A percentile compares a stretch with the other conserved stretches of the same genome.
These are phyloP conservation scores for Penicillium manginii DNA, from an alignment of 495 filamentous ascomycete species.

Conservation along the genomic window DNA sequence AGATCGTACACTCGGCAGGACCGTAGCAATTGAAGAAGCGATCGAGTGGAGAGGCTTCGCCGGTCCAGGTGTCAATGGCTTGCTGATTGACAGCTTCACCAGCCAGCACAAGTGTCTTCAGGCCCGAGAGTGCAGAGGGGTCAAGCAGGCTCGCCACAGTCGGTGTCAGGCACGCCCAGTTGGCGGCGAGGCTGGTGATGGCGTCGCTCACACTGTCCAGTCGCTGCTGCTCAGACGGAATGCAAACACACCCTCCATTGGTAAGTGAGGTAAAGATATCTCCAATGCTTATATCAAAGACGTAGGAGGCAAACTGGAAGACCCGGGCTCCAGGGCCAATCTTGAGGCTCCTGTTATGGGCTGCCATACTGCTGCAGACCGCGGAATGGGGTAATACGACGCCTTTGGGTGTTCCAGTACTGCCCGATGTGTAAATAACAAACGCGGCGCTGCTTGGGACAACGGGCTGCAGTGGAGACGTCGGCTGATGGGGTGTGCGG, in stretches of 20 bases:
- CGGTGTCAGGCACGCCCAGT: slow-evolving; percentile 24
- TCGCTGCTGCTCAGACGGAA: slow-evolving; percentile 31
- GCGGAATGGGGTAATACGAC: too few species aligned
- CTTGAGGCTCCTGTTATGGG: slow-evolving; percentile 60
- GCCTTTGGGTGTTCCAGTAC: background rate
- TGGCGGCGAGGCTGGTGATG: slow-evolving; percentile 41
- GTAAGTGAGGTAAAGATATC: slow-evolving; percentile 27
- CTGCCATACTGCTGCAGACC: too few species aligned
- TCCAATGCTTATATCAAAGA: slow-evolving; percentile 25
- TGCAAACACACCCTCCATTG: slow-evolving; percentile 30
- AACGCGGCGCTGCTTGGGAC: slow-evolving; percentile 7
- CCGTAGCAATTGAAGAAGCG: slow-evolving; percentile 65
- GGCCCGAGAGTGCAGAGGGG: too few species aligned
- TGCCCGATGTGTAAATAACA: background rate
- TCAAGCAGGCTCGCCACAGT: slow-evolving; percentile 7
- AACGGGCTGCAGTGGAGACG: slow-evolving; percentile 15
- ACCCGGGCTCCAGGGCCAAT: slow-evolving; percentile 20
- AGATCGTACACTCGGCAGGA: too few species aligned
- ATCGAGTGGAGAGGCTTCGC: slow-evolving; percentile 52
- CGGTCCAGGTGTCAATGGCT: slow-evolving; percentile 55
- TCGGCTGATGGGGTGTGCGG: too few species aligned
- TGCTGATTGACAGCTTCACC: slow-evolving; percentile 49
- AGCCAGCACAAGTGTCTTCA: slow-evolving; percentile 25
- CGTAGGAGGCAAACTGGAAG: slow-evolving; percentile 24
- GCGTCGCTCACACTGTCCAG: slow-evolving; percentile 35